A percentile compares a stretch with the other conserved stretches of the same genome.
Evolutionary conservation across 352 stramenopile genomes (phyloP).

Genomic region (Globisporangium uncinulatum): DNA sequence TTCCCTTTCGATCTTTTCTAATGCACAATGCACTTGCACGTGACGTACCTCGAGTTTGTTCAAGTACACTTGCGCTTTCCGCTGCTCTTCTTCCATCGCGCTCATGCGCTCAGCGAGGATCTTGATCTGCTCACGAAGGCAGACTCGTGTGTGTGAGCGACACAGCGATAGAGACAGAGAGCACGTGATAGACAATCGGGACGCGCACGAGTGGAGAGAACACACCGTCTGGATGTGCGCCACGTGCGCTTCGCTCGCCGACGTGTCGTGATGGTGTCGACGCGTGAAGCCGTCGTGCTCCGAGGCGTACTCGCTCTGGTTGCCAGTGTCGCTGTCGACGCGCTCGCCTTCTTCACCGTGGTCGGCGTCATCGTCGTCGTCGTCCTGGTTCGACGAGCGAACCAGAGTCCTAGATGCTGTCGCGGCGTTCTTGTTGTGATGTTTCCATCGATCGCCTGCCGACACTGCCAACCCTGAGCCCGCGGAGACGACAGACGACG

Average conservation of each 20-base stretch:
- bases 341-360: conserved; percentile 5
- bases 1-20: neutral
- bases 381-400: conserved; percentile 7
- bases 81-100: conserved; percentile 37
- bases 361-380: conserved; percentile 7
- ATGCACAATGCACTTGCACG: neutral
- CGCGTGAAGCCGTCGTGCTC: neutral
- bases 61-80: conserved; percentile 28
- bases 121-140: conserved; percentile 31
- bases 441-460: neutral
- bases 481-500: neutral
- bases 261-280: conserved; percentile 2
- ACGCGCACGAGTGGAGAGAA: neutral
- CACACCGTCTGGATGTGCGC: conserved; percentile 40
- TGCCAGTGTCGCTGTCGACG: conserved; percentile 1
- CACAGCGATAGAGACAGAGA: neutral
- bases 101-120: conserved; percentile 48
- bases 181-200: no score
- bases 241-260: conserved; percentile 8
- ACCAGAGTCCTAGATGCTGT: neutral
- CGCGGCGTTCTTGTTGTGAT: neutral
- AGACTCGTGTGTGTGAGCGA: neutral
- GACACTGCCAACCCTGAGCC: neutral
- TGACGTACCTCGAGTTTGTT: conserved; percentile 34
- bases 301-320: conserved; percentile 7